Conservation (phyloP, 2,329 filamentous ascomycete species). For the Gnomoniopsis sp. region DNA sequence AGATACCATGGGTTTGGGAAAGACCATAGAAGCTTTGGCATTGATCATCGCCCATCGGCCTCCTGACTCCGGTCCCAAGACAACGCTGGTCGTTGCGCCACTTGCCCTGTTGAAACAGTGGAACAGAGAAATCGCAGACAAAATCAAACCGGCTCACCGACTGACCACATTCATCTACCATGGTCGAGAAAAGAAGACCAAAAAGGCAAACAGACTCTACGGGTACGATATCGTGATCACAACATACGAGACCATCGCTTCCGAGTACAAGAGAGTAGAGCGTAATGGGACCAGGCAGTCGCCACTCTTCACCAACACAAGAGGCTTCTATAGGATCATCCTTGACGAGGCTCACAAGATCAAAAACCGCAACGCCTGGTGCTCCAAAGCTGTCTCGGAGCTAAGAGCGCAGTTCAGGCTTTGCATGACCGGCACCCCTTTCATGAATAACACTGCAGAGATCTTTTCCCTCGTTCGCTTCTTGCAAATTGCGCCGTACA, state of each 20-base stretch:
- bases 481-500: constrained; percentile 25
- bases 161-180: constrained; percentile 27
- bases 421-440: constrained; percentile 16
- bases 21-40: constrained; percentile 83
- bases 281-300: not conserved
- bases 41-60: constrained; percentile 57
- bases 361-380: not conserved
- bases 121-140: constrained; percentile 68
- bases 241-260: constrained; percentile 11
- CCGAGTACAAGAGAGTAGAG: not conserved
- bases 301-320: not conserved
- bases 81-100: constrained; percentile 78
- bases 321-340: constrained; percentile 3
- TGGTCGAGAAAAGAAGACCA: constrained; percentile 18
- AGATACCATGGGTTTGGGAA: constrained; percentile 90
- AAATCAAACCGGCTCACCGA: constrained; percentile 25
- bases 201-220: not conserved
- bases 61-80: constrained; percentile 37
- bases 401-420: constrained; percentile 6
- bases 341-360: constrained; percentile 13
- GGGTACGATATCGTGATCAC: constrained; percentile 8
- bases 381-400: constrained; percentile 7
- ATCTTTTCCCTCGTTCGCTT: constrained; percentile 28
- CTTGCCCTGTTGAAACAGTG: constrained; percentile 89
- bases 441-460: constrained; percentile 13